Base-by-base conservation (phyloP, 176 grass and related monocot genomes). In the Hordeum marinum region DNA sequence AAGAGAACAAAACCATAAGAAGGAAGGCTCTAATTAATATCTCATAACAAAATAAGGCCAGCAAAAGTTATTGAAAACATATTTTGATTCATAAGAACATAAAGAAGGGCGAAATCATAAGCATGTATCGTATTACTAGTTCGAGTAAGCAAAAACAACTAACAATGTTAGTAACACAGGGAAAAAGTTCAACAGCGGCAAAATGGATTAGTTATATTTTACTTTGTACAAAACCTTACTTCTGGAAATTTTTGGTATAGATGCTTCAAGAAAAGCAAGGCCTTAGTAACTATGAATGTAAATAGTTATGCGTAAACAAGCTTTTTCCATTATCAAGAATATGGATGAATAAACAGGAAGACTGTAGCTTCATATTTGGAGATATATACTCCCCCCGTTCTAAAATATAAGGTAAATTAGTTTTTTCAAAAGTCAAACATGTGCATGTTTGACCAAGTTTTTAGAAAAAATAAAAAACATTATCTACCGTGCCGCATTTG, bases 1-100 rank as follows among this genome's bases (percentile, higher is more conserved):
- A 80, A 54, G 54, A 71, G 52, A 77, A 73, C 18, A 85, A 52
- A 87, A 76, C 55, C 25, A 46, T 76, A 80, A 57, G 78, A 79
- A 68, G 39, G 84, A 63, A 29, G 17, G 18, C 11, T 77, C 64
- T 54, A 76, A 21, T 60, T 72, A 46, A 55, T 50, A 50, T 45
- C 32, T 60, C 21, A 74, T 79, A 62, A 58, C 14, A 83, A 52
- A 66, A 75, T 18, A 77, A 48, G 26, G 42, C 57, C 32, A 90
- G 43, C 34, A 68, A 61, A 74, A 62, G 45, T 13, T 62, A 69
- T 34, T 27, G 46, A 52, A 12, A 50, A 11, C 5, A 72, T 37
- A 8, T 18, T 21, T 21, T 57, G 2, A 48, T 40, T 25, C 34
- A 20, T 62, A 42, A 6, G 10, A 87, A 34, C 20, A 8, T 35